Evolutionary conservation across 192 early-diverging fungal species (phyloP).

Genomic region (Coemansia aciculifera): DNA sequence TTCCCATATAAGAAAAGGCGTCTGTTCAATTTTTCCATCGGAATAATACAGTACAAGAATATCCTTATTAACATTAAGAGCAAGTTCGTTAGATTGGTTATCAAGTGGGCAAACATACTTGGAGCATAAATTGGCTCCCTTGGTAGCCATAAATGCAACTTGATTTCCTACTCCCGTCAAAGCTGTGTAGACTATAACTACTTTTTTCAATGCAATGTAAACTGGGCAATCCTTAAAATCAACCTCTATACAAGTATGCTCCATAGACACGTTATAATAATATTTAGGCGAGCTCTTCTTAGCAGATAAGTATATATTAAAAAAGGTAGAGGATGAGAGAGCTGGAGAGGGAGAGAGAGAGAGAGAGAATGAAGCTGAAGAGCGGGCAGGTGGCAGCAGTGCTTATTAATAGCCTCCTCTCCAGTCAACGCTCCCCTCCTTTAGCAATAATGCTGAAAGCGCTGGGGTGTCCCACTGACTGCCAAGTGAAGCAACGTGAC

Average conservation of each 20-base stretch:
- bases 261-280: neutral
- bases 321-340: too few relatives aligned
- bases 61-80: neutral
- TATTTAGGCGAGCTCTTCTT: too few relatives aligned
- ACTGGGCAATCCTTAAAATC: neutral
- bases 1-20: neutral
- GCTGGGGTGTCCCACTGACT: too few relatives aligned
- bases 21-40: neutral
- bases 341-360: too few relatives aligned
- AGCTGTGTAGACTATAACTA: neutral
- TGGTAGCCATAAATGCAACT: neutral
- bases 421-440: too few relatives aligned
- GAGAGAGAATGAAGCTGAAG: too few relatives aligned
- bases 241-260: neutral
- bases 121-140: neutral
- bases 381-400: too few relatives aligned
- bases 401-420: too few relatives aligned
- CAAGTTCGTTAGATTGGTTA: neutral
- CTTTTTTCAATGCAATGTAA: neutral
- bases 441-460: too few relatives aligned
- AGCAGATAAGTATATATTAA: too few relatives aligned
- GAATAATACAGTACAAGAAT: neutral
- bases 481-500: too few relatives aligned
- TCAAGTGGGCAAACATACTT: neutral
- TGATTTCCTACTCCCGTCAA: neutral